A percentile compares a stretch with the other conserved stretches of the same genome.
Evolutionary conservation across 2,329 filamentous ascomycete species (phyloP).

Genomic region (Cryphonectria parasitica): DNA sequence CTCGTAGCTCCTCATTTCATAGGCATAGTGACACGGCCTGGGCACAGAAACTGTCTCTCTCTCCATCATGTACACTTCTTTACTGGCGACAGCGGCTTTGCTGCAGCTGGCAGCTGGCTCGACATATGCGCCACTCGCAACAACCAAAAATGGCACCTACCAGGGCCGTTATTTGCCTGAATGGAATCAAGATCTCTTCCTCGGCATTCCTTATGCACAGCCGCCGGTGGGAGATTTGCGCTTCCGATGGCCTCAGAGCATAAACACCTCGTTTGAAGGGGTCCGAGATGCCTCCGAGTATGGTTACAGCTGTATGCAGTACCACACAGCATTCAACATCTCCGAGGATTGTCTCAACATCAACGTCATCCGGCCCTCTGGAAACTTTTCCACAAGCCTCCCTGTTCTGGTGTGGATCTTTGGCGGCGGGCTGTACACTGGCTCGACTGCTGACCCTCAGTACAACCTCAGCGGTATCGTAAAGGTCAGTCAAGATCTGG

Average conservation of each 20-base stretch:
- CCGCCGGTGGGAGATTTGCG: conserved; percentile 42
- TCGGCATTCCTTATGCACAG: conserved; percentile 47
- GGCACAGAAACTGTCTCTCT: not conserved
- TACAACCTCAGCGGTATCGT: conserved; percentile 70
- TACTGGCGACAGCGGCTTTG: conserved; percentile 14
- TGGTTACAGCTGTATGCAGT: conserved; percentile 52
- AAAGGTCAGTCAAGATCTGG: conserved; percentile 53
- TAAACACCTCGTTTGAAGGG: conserved; percentile 45
- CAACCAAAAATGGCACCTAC: conserved; percentile 41
- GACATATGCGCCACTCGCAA: conserved; percentile 20
- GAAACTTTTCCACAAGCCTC: conserved; percentile 38
- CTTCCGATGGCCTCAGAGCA: conserved; percentile 42
- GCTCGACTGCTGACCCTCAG: conserved; percentile 55
- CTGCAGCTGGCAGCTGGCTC: conserved; percentile 12
- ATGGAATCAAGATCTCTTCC: conserved; percentile 47
- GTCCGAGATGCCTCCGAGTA: conserved; percentile 47
- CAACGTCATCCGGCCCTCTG: conserved; percentile 47
- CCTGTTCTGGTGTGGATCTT: conserved; percentile 62
- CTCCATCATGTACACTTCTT: conserved; percentile 21
- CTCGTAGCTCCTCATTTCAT: not conserved
- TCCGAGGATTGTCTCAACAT: conserved; percentile 54
- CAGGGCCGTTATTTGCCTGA: conserved; percentile 38
- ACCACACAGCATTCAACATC: conserved; percentile 45
- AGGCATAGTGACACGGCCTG: not conserved
- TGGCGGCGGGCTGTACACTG: conserved; percentile 56